Evolutionary conservation across 129 eudicot genomes (phyloP).

Genomic region (Flaveria linearis): DNA sequence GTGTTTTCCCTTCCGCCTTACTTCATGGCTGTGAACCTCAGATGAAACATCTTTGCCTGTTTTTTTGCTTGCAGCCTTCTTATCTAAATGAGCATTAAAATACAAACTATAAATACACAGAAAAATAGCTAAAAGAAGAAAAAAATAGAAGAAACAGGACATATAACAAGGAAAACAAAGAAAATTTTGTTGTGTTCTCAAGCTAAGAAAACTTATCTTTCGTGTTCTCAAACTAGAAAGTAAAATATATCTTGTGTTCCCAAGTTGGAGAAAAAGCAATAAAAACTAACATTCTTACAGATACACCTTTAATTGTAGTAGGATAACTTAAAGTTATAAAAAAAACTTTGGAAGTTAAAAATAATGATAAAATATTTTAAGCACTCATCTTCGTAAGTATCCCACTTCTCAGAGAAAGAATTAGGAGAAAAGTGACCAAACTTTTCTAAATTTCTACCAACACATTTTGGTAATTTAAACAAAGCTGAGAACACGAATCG

Average conservation of each 20-base stretch:
- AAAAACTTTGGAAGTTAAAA: background rate
- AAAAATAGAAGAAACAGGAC: background rate
- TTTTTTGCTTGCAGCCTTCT: constrained; percentile 49
- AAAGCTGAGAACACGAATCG: background rate
- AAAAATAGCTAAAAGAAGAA: background rate
- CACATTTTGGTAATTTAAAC: background rate
- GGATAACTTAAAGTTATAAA: background rate
- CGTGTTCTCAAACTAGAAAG: too few species aligned
- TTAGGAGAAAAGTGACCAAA: background rate
- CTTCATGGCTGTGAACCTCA: constrained; percentile 56
- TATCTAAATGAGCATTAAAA: constrained; percentile 38
- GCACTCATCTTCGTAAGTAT: background rate
- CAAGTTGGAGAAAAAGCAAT: background rate
- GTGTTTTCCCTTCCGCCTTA: constrained; percentile 56
- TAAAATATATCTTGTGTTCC: background rate
- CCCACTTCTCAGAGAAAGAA: background rate
- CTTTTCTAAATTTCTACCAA: background rate
- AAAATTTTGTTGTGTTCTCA: background rate
- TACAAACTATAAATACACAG: background rate
- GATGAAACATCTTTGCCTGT: constrained; percentile 55
- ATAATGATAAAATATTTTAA: background rate
- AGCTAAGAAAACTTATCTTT: background rate
- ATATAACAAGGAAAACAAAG: background rate
- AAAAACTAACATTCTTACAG: background rate
- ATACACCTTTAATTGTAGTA: background rate